phyloP scores from a whole-genome alignment of 495 filamentous ascomycete species.

The Talaromyces nanjingensis region DNA sequence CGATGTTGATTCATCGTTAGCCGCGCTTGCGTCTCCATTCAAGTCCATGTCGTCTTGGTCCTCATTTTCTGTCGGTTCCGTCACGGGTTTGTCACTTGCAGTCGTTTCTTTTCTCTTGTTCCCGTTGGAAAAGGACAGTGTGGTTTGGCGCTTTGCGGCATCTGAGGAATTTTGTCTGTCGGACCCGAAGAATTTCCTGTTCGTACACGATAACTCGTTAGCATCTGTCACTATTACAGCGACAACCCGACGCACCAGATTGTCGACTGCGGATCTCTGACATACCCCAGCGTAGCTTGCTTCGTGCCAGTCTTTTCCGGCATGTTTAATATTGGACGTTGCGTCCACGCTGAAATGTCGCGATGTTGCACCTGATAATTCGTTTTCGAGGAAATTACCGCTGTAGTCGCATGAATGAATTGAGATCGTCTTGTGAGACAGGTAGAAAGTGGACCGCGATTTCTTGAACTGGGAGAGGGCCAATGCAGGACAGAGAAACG shows the following conservation, averaged over 20 bases:
- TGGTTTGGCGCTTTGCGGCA: constrained; percentile 64
- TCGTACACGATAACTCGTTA: constrained; percentile 1
- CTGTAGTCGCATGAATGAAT: background rate
- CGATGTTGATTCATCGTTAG: background rate
- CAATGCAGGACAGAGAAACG: constrained; percentile 11
- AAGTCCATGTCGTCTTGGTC: constrained; percentile 31
- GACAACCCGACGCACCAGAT: constrained; percentile 61
- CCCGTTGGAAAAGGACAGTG: constrained; percentile 51
- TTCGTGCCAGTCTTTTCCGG: constrained; percentile 45
- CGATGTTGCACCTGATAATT: background rate
- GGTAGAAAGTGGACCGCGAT: background rate
- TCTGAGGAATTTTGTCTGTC: constrained; percentile 22
- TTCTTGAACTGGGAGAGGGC: background rate
- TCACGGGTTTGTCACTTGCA: constrained; percentile 4
- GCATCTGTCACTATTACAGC: background rate
- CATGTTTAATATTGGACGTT: constrained; percentile 20
- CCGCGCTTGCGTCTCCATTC: constrained; percentile 18
- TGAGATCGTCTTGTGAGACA: background rate
- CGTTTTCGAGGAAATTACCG: background rate
- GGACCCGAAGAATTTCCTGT: constrained; percentile 39
- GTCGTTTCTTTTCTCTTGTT: constrained; percentile 24
- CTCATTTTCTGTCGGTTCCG: constrained; percentile 27
- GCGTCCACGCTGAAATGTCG: background rate
- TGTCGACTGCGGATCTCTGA: constrained; percentile 69
- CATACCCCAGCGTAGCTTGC: constrained; percentile 93